Conservation (phyloP, 2,329 filamentous ascomycete species). For the Trichoderma asperellum region DNA sequence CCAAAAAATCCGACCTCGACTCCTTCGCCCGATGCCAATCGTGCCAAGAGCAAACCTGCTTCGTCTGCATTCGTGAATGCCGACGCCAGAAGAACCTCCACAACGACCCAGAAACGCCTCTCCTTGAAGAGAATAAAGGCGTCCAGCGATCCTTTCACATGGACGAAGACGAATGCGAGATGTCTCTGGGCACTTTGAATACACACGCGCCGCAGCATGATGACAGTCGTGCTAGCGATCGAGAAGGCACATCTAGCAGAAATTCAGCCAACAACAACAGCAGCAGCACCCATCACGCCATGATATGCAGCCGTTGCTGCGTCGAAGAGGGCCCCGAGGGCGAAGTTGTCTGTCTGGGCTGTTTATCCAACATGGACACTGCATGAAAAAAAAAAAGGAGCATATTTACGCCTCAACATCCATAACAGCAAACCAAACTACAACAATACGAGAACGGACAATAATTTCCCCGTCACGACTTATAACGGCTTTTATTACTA, state of each 20-base stretch:
- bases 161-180: constrained; percentile 48
- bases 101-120: constrained; percentile 24
- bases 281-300: constrained; percentile 51
- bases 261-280: constrained; percentile 42
- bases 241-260: constrained; percentile 29
- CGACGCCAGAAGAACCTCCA: constrained; percentile 51
- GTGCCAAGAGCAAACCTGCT: constrained; percentile 67
- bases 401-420: background rate
- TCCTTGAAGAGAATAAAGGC: constrained; percentile 41
- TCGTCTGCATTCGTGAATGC: constrained; percentile 69
- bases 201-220: constrained; percentile 11
- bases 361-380: constrained; percentile 53
- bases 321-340: constrained; percentile 67
- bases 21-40: constrained; percentile 66
- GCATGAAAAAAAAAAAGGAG: constrained; percentile 31
- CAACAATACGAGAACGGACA: background rate
- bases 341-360: constrained; percentile 68
- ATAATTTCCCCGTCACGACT: background rate
- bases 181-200: background rate
- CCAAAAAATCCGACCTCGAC: constrained; percentile 67
- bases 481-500: background rate
- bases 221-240: constrained; percentile 10
- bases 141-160: constrained; percentile 53
- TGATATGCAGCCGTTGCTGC: constrained; percentile 70
- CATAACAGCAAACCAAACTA: background rate